phyloP scores from a whole-genome alignment of 1,284 basidiomycete genomes.

The Puccinia hordei region DNA sequence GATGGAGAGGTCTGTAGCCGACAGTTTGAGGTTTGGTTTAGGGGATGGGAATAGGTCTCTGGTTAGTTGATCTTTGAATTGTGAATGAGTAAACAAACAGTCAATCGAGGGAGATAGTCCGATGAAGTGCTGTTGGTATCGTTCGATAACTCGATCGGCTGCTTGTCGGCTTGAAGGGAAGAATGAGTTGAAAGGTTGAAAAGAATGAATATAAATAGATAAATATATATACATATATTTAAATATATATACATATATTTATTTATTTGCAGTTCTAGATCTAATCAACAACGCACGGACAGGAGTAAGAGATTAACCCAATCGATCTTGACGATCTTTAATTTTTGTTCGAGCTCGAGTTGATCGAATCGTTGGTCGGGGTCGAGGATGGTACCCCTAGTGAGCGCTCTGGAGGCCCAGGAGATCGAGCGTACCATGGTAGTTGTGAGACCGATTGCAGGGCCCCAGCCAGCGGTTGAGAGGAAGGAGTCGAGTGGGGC shows the following conservation, averaged over 20 bases:
- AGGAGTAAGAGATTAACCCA: conserved; percentile 45
- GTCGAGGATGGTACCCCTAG: conserved; percentile 28
- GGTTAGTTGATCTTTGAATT: conserved; percentile 37
- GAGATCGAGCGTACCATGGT: conserved; percentile 32
- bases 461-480: conserved; percentile 31
- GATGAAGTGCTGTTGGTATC: conserved; percentile 35
- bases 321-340: conserved; percentile 45
- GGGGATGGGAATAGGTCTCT: conserved; percentile 8
- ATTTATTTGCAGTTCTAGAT: too few species aligned
- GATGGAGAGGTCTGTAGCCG: conserved; percentile 9
- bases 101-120: conserved; percentile 45
- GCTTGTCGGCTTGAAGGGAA: conserved; percentile 18
- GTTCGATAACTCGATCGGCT: conserved; percentile 33
- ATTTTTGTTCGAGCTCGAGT: conserved; percentile 41
- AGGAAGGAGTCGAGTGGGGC: conserved; percentile 13
- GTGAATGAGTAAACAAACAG: conserved; percentile 30
- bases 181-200: not conserved
- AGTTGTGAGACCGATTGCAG: not conserved
- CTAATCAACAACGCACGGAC: conserved; percentile 43
- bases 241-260: too few species aligned
- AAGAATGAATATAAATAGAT: not conserved
- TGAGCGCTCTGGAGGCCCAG: conserved; percentile 21
- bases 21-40: conserved; percentile 4
- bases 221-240: too few species aligned
- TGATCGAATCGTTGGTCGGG: conserved; percentile 42